Conservation (phyloP, 345 rosid species). For the Clarkia xantiana region DNA sequence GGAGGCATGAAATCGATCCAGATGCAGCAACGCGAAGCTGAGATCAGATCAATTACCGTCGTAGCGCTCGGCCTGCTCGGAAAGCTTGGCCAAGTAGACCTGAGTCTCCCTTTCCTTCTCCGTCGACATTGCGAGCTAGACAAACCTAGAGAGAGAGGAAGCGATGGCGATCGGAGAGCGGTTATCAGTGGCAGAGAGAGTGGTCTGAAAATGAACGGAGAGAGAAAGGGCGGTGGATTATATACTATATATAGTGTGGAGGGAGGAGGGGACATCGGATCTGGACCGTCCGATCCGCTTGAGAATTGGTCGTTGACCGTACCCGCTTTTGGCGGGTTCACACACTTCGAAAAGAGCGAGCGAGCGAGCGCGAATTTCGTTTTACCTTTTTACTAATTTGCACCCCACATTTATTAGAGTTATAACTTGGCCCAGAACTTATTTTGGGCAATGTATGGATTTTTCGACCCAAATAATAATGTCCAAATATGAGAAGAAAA, state of each 20-base stretch:
- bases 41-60: slow-evolving; percentile 30
- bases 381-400: neutral
- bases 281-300: slow-evolving; percentile 24
- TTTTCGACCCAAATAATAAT: too few relatives aligned
- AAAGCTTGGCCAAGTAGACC: slow-evolving; percentile 88
- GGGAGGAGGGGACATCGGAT: slow-evolving; percentile 37
- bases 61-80: slow-evolving; percentile 92
- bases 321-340: neutral
- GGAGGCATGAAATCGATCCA: neutral
- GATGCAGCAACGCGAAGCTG: neutral
- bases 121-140: slow-evolving; percentile 26
- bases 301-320: slow-evolving; percentile 4
- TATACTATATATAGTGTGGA: slow-evolving; percentile 20
- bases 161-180: neutral
- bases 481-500: too few relatives aligned
- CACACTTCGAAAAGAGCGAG: too few relatives aligned
- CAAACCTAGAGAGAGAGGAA: neutral
- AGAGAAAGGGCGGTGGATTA: slow-evolving; percentile 8
- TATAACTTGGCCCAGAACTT: neutral
- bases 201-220: neutral
- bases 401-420: neutral
- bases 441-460: too few relatives aligned
- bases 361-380: neutral
- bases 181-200: slow-evolving; percentile 1
- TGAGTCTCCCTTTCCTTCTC: slow-evolving; percentile 79